Percentiles rank a stretch among this genome's conserved stretches.
These are phyloP conservation scores for Biscutella laevigata DNA, from an alignment of 441 rosid genomes.

Conservation along the genomic window DNA sequence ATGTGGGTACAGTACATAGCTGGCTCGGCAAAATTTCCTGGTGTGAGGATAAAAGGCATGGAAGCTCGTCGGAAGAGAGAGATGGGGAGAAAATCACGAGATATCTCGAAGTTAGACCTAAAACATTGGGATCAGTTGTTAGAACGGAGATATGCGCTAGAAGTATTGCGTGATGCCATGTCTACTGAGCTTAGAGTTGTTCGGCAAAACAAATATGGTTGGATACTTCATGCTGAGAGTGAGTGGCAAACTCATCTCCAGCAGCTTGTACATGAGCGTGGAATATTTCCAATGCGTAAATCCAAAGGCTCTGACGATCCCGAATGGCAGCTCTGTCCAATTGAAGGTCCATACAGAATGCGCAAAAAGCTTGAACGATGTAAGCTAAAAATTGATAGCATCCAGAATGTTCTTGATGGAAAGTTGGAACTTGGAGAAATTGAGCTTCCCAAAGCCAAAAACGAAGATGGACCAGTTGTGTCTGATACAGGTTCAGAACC, in stretches of 20 bases:
- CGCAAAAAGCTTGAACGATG: conserved; percentile 97
- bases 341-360: conserved; percentile 99
- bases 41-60: conserved; percentile 89
- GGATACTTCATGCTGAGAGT: conserved; percentile 99
- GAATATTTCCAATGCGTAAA: conserved; percentile 81
- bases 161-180: conserved; percentile 92
- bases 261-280: conserved; percentile 99
- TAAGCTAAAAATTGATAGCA: conserved; percentile 73
- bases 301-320: conserved; percentile 54
- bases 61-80: conserved; percentile 96
- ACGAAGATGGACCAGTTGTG: conserved; percentile 45
- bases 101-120: conserved; percentile 67
- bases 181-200: conserved; percentile 99
- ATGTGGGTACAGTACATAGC: conserved; percentile 98
- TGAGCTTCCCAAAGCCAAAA: conserved; percentile 49
- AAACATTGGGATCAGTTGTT: conserved; percentile 94
- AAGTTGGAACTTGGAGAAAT: conserved; percentile 66
- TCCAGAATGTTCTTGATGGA: conserved; percentile 78
- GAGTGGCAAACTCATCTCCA: conserved; percentile 99
- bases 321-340: conserved; percentile 99
- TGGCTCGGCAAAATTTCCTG: conserved; percentile 97
- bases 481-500: conserved; percentile 59
- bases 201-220: conserved; percentile 99
- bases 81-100: conserved; percentile 86
- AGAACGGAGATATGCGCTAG: conserved; percentile 97